Base-by-base conservation (phyloP, 805 yeast genomes). In the Brettanomyces nanus region DNA sequence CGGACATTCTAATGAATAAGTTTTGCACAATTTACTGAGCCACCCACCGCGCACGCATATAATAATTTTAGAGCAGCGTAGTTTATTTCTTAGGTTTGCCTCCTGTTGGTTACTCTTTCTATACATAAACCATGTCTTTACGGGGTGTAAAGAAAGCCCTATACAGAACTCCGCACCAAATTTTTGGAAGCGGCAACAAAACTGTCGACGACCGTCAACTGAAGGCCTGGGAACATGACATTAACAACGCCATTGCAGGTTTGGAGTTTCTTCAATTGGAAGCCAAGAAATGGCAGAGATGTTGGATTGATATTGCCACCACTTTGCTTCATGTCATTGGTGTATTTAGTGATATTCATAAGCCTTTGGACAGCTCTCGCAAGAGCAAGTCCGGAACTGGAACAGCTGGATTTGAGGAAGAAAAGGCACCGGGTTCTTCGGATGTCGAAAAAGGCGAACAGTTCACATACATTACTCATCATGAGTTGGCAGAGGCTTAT, bases 141-240 rank as follows among this genome's bases (percentile, higher is more conserved):
- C 49, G 58, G 35, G 67, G 67, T 11, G 57, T 60, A 4, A 52
- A 47, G 37, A 62, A 62, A 35, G 65, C 63, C 4, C n/a, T 62
- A 3, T 45, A 50, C 28, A 45, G 67, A 33, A 49, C 65, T 3
- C 67, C 67, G 2, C 63, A 61, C 40, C 59, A 59, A 21, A 36
- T 62, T n/a, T 38, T 61, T 34, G 65, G 63, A 3, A 34, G 35
- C 13, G n/a, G n/a, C n/a, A 46, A 41, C 31, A 60, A 56, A 39
- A 45, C 59, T 1, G 33, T 19, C 4, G 71, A 67, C 39, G 75
- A 70, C 45, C 62, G 61, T 25, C 44, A 59, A 11, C 53, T 69
- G 9, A 44, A 48, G n/a, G 60, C 59, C 33, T 71, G 72, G 61
- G 65, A 63, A 38, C 63, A 66, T 40, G 75, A 70, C 43, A 45